phyloP scores from a whole-genome alignment of 2,329 filamentous ascomycete genomes.

The Cytospora leucostoma region DNA sequence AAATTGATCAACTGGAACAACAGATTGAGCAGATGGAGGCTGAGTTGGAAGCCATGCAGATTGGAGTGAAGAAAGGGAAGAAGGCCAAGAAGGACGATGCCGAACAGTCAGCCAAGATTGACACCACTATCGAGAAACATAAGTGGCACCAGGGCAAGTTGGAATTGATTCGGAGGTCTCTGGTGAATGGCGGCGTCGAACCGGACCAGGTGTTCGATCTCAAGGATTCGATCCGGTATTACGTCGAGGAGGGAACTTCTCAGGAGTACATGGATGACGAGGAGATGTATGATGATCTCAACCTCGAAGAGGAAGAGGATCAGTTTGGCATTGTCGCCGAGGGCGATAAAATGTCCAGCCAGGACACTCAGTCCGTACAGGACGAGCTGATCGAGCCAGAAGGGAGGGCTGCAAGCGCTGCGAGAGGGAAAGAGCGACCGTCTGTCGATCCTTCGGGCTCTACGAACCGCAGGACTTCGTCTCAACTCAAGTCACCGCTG shows the following conservation, averaged over 20 bases:
- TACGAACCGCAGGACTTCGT: slow-evolving; percentile 68
- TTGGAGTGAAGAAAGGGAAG: slow-evolving; percentile 93
- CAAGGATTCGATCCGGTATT: slow-evolving; percentile 92
- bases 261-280: slow-evolving; percentile 94
- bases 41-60: slow-evolving; percentile 82
- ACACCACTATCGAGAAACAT: slow-evolving; percentile 82
- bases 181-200: slow-evolving; percentile 92
- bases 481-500: slow-evolving; percentile 89
- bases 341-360: slow-evolving; percentile 86
- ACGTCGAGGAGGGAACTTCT: slow-evolving; percentile 86
- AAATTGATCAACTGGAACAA: slow-evolving; percentile 90
- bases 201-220: slow-evolving; percentile 83
- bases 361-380: slow-evolving; percentile 89
- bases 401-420: slow-evolving; percentile 46
- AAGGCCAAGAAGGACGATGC: slow-evolving; percentile 71
- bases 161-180: slow-evolving; percentile 82
- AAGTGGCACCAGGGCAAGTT: slow-evolving; percentile 96
- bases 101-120: slow-evolving; percentile 85
- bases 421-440: slow-evolving; percentile 54
- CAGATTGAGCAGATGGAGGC: slow-evolving; percentile 93
- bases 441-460: slow-evolving; percentile 58
- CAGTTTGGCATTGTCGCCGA: slow-evolving; percentile 79
- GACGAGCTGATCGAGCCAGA: slow-evolving; percentile 71
- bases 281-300: slow-evolving; percentile 90
- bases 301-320: slow-evolving; percentile 89